Evolutionary conservation across 2,329 filamentous ascomycete species (phyloP), one percentile per base, ranked within the genome.

Genomic region (Nothophoma quercina): DNA sequence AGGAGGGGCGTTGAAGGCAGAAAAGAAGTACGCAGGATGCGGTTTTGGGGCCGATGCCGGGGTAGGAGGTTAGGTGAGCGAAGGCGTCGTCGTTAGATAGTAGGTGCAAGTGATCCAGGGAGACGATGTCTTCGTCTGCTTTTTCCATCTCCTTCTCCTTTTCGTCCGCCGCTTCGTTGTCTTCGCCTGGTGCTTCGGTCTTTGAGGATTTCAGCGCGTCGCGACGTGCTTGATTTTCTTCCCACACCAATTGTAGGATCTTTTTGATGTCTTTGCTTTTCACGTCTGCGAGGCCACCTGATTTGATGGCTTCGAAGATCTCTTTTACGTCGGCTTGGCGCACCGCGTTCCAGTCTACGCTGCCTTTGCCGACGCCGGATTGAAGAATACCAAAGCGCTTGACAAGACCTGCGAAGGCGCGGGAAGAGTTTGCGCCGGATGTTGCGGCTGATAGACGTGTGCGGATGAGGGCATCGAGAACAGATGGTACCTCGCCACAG

Each of bases 291-390:
- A 93, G 77, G 0, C 91, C 91, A 8, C 89, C 90, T 7, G 77
- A 75, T 60, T 85, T 86, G 65, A 95, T 91, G 0, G 88, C 84
- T 42, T 87, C 76, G 36, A 83, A 84, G n/a, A 95, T 78, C 5
- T 88, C 83, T 30, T 82, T 77, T 4, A 83, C 69, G 1, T 83
- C 72, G 1, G 86, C 84, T 21, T 77, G 71, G 18, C 85, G 83
- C 1, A 93, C 87, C 8, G 84, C 85, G 60, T 91, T 84, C 88
- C 89, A 93, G 67, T 92, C 79, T 7, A 92, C 87, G 47, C 87
- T 90, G 3, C 87, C 88, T 61, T 87, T 85, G 5, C 88, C 88
- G 8, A 88, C 75, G 6, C 88, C 85, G 33, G 82, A 78, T 25
- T 85, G 70, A 3, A 88, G 74, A 15, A 85, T 78, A 1, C 89